A percentile compares a stretch with the other conserved stretches of the same genome.
Evolutionary conservation across 345 rosid genomes (phyloP).

Genomic region (Diplotaxis tenuifolia): DNA sequence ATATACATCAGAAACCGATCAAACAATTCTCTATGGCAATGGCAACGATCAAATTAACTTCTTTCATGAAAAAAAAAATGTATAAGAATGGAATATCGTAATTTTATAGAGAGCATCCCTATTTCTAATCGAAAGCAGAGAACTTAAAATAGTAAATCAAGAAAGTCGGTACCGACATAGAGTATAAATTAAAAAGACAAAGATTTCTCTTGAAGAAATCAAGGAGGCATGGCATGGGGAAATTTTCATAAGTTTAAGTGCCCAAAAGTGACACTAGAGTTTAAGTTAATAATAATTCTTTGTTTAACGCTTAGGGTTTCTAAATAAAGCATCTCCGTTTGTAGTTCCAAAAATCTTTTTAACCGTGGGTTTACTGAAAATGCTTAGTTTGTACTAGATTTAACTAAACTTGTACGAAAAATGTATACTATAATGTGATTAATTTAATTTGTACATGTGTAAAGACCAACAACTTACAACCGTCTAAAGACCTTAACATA

Average conservation of each 20-base stretch:
- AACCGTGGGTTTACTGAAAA: slow-evolving; percentile 23
- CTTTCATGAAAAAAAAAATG: neutral
- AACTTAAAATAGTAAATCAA: slow-evolving; percentile 8
- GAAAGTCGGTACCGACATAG: slow-evolving; percentile 33
- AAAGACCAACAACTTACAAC: too few species aligned
- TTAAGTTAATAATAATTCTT: slow-evolving; percentile 7
- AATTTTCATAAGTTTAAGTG: slow-evolving; percentile 37
- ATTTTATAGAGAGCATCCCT: neutral
- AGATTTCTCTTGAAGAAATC: slow-evolving; percentile 27
- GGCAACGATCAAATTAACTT: neutral
- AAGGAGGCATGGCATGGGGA: slow-evolving; percentile 33
- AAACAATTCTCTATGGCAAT: neutral
- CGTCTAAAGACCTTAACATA: too few species aligned
- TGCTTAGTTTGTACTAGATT: slow-evolving; percentile 4
- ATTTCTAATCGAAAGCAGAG: neutral
- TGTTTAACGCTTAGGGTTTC: slow-evolving; percentile 24
- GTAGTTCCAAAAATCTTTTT: slow-evolving; percentile 25
- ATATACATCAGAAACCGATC: neutral
- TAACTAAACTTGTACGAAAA: neutral
- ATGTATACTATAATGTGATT: neutral
- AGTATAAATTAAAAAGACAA: slow-evolving; percentile 10
- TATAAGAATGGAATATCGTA: neutral
- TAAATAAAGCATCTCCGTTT: slow-evolving; percentile 28
- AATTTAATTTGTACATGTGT: too few species aligned
- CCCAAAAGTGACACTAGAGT: slow-evolving; percentile 31